A percentile compares a stretch with the other conserved stretches of the same genome.
Conservation (phyloP, 768 basidiomycete genomes). For the Pisolithus microcarpus region DNA sequence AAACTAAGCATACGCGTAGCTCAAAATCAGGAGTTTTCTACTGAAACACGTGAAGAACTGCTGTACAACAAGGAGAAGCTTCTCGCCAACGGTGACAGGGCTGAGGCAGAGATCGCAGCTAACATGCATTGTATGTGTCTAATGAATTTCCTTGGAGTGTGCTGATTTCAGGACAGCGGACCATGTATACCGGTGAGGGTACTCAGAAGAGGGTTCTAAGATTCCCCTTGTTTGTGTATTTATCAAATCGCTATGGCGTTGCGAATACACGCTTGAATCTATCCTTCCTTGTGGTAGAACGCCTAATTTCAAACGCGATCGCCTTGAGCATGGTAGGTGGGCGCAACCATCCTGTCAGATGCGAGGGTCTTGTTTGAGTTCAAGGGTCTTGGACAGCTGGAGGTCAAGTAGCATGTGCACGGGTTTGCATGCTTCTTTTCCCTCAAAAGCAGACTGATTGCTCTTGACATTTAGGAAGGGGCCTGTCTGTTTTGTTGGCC, state of each 20-base stretch:
- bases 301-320: background rate
- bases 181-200: slow-evolving; percentile 72
- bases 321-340: background rate
- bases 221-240: slow-evolving; percentile 16
- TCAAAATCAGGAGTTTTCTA: slow-evolving; percentile 96
- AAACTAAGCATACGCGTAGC: slow-evolving; percentile 40
- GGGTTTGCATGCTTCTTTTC: background rate
- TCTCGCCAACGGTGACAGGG: slow-evolving; percentile 89
- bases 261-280: slow-evolving; percentile 3
- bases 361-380: background rate
- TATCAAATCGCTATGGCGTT: slow-evolving; percentile 11
- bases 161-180: slow-evolving; percentile 49
- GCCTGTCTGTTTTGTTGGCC: background rate
- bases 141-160: slow-evolving; percentile 6
- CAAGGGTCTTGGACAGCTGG: too few relatives aligned
- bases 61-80: slow-evolving; percentile 99
- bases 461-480: background rate
- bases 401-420: background rate
- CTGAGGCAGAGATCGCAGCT: slow-evolving; percentile 96
- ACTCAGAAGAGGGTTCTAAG: slow-evolving; percentile 6
- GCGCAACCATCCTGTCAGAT: background rate
- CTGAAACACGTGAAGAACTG: slow-evolving; percentile 96
- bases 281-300: slow-evolving; percentile 2
- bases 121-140: slow-evolving; percentile 65
- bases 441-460: background rate